Evolutionary conservation across 805 yeast genomes (phyloP), one percentile per base, ranked within the genome.

Genomic region (Candida saitoana): DNA sequence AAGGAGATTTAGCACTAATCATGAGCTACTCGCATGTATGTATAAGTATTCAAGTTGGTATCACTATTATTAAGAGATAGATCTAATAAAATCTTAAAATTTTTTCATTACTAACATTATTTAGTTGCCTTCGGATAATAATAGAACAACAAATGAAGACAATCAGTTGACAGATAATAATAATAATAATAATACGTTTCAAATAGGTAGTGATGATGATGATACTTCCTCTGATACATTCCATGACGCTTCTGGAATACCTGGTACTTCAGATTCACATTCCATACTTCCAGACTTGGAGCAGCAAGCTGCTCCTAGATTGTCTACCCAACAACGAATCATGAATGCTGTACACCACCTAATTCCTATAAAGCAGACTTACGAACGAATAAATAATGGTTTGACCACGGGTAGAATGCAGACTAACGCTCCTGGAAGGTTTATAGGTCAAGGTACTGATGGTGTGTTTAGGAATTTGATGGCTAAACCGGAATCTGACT

Each of bases 391-490:
- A 22, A 60, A 60, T 44, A 69, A 69, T 46, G 74, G 74, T 3
- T 41, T 68, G 18, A 49, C 57, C 32, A 68, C 73, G 3, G 74
- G 74, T 15, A 52, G 74, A 45, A 65, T 69, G 63, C 73, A 67
- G 46, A 43, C 67, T 20, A 67, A 67, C 42, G 48, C 56, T 5
- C 73, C 73, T 55, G 83, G 56, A 47, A 67, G 58, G 53, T 69
- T 69, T 40, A 60, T 69, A 4, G 74, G 74, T 4, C 74, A 65
- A 40, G 74, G 74, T 9, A 69, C 74, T 9, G 99, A 93, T 59
- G 99, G 98, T 8, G 99, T 93, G 3, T 93, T 93, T 62, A 81
- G 93, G 39, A 93, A 93, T 61, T 61, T 93, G 52, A 77, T 86
- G 52, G 98, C 98, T 2, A 91, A 90, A 56, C 96, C 96, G 4